Evolutionary conservation across 352 stramenopile genomes (phyloP).

Genomic region (Pythium phragmitis): DNA sequence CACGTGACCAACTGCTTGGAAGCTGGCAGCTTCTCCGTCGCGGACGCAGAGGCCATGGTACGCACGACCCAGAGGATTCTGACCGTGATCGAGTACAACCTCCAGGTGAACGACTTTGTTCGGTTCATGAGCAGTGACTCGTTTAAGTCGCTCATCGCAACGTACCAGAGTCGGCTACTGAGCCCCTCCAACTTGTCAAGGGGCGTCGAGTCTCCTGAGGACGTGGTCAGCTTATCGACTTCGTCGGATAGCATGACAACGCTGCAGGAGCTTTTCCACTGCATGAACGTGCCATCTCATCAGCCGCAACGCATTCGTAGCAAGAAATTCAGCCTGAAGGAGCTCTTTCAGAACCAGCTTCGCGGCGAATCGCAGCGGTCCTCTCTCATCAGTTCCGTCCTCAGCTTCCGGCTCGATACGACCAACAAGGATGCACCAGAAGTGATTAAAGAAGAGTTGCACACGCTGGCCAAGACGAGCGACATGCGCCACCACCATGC

Average conservation of each 20-base stretch:
- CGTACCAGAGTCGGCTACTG: slow-evolving; percentile 72
- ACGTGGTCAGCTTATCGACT: slow-evolving; percentile 25
- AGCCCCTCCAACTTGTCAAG: slow-evolving; percentile 52
- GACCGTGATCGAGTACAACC: slow-evolving; percentile 63
- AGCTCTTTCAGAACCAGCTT: slow-evolving; percentile 64
- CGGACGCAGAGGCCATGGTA: slow-evolving; percentile 59
- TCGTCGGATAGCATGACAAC: slow-evolving; percentile 83
- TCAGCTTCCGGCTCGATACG: slow-evolving; percentile 65
- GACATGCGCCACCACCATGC: slow-evolving; percentile 73
- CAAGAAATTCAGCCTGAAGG: slow-evolving; percentile 66
- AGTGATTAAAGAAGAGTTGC: slow-evolving; percentile 70
- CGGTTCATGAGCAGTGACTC: slow-evolving; percentile 82
- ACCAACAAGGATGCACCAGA: slow-evolving; percentile 53
- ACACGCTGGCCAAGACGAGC: slow-evolving; percentile 66
- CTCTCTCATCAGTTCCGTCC: slow-evolving; percentile 68
- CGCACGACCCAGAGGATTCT: slow-evolving; percentile 56
- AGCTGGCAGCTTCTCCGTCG: slow-evolving; percentile 62
- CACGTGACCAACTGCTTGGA: slow-evolving; percentile 58
- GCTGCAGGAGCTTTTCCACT: slow-evolving; percentile 85
- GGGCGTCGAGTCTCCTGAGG: slow-evolving; percentile 25
- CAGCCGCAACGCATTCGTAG: slow-evolving; percentile 70
- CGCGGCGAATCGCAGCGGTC: slow-evolving; percentile 58
- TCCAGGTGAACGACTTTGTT: slow-evolving; percentile 87
- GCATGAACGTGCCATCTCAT: slow-evolving; percentile 85
- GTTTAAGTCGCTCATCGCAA: slow-evolving; percentile 76